These are phyloP conservation scores for Penicillium cataractarum DNA, from an alignment of 495 filamentous ascomycete species.

Conservation along the genomic window DNA sequence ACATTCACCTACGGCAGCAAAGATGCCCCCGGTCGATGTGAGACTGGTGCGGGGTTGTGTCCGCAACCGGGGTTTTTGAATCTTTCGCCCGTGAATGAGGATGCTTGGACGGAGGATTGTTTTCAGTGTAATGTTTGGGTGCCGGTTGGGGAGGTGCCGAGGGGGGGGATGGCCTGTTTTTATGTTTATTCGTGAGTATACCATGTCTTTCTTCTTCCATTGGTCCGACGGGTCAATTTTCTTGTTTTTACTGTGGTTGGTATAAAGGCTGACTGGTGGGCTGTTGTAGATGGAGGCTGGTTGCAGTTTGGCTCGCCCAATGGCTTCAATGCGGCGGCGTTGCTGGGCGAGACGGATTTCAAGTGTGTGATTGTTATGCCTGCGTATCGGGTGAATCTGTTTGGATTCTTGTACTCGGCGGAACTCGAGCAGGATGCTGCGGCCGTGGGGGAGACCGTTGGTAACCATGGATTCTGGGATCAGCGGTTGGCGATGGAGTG, in stretches of 20 bases:
- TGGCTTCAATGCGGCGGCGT: slow-evolving; percentile 46
- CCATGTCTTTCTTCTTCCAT: background rate
- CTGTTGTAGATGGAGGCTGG: slow-evolving; percentile 55
- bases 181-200: slow-evolving; percentile 46
- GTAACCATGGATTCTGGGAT: slow-evolving; percentile 73
- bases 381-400: slow-evolving; percentile 68
- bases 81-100: slow-evolving; percentile 20
- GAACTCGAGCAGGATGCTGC: slow-evolving; percentile 58
- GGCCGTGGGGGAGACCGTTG: slow-evolving; percentile 36
- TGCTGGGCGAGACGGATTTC: slow-evolving; percentile 52
- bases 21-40: slow-evolving; percentile 33
- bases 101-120: slow-evolving; percentile 45
- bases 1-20: slow-evolving; percentile 43
- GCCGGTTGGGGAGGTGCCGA: slow-evolving; percentile 38
- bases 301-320: slow-evolving; percentile 60
- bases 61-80: slow-evolving; percentile 41
- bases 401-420: slow-evolving; percentile 66
- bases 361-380: slow-evolving; percentile 65
- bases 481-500: slow-evolving; percentile 67
- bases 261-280: slow-evolving; percentile 2
- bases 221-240: background rate
- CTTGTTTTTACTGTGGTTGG: too few relatives aligned
- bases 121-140: slow-evolving; percentile 51
- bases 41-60: slow-evolving; percentile 36
- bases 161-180: slow-evolving; percentile 49